Base-by-base conservation (phyloP, 2,329 filamentous ascomycete genomes). In the Aspergillus quadricinctus region DNA sequence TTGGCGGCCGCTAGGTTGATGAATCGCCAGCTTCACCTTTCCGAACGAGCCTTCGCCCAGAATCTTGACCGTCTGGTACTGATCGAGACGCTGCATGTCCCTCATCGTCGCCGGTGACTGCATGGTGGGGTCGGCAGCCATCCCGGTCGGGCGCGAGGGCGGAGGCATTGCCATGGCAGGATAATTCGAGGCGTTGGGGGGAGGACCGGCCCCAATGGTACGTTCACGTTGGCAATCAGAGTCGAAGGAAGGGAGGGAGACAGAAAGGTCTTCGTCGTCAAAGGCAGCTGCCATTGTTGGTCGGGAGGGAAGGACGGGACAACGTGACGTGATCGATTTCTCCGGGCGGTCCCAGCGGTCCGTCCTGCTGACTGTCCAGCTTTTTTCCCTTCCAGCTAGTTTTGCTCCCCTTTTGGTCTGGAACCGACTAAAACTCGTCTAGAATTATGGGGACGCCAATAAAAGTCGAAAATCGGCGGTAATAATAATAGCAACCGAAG, bases 21-120 rank as follows among this genome's bases (percentile, higher is more conserved):
- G 94, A 45, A 92, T 89, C 23, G 94, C 94, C 66, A 99, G 84
- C 81, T 97, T 97, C 73, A 99, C 94, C 79, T 99, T 99, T 67
- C 94, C 94, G 73, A 99, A 99, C 2, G 92, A 97, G 49, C 94
- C 94, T 77, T 99, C 94, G 55, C 94, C 94, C 14, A 99, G 83
- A 17, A 93, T 97, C 72, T 87, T 88, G 65, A 96, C 82, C 56
- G 97, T 88, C 67, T 89, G 89, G 79, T 99, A 99, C 75, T 92
- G 90, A 63, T 92, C 92, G 69, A 97, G 86, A 64, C 93, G 87
- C 78, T 93, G 89, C 78, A 89, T 90, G 61, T 86, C 84, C 77
- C 78, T 74, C 64, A 70, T 78, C 64, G 75, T 80, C 59, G 70
- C 72, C 41, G 75, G 76, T 57, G 75, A 79, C 71, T 78, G 75